Base-by-base conservation (phyloP, 1,284 basidiomycete genomes). In the Porogramme epimiltina region DNA sequence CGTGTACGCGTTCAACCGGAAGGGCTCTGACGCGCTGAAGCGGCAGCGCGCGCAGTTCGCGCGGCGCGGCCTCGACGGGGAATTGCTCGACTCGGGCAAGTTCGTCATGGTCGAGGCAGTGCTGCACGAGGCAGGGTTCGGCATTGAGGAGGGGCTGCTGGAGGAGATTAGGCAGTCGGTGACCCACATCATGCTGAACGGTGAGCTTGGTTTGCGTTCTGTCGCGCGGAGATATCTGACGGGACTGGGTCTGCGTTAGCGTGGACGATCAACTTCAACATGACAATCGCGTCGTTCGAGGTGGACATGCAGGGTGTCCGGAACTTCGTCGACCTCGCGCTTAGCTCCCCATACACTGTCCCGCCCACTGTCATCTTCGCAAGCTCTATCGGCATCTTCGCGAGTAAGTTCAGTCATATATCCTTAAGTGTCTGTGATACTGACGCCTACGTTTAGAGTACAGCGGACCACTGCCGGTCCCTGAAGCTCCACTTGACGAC, bases 241-340 rank as follows among this genome's bases (percentile, higher is more conserved):
- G n/a, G n/a, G n/a, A n/a, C n/a, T n/a, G n/a, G n/a, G n/a, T n/a
- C n/a, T n/a, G n/a, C n/a, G n/a, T n/a, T 37, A 66, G 72, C 72
- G 3, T 74, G 71, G 69, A 59, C 54, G 2, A 66, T 75, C 23
- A 64, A 74, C 52, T 73, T 74, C 59, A 71, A 70, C 47, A 51
- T 69, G 9, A 13, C 58, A 1, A 46, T 64, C 4, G 16, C 43
- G 1, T 62, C 61, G 9, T 66, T 64, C 48, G 64, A 66, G 31
- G 20, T 23, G n/a, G 54, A 61, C 24, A 24, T 66, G 11, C 45
- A 54, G 18, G 58, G 52, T 3, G 34, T 59, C 19, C 59, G 64
- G 8, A 48, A 56, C 39, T 48, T 61, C 33, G 39, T 59, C 44
- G 57, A 59, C 47, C 56, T 72, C 18, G 62, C 69, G 0, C 52